Evolutionary conservation across 2,329 filamentous ascomycete genomes (phyloP).

Genomic region (Fusarium siculi): DNA sequence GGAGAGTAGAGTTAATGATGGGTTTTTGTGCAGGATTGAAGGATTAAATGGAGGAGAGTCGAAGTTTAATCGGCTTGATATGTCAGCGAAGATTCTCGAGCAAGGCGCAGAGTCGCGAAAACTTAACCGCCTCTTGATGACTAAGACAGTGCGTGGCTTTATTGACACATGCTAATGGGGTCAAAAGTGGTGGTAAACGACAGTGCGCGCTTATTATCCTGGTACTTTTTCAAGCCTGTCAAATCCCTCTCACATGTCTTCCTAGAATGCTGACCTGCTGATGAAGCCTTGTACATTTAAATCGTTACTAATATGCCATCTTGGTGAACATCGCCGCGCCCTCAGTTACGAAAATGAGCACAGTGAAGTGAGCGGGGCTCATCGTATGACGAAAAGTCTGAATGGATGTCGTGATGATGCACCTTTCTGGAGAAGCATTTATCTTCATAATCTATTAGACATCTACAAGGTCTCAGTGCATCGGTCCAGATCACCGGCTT

Average conservation of each 20-base stretch:
- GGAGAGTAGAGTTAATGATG: no score
- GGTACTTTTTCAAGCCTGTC: fast-evolving
- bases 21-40: background rate
- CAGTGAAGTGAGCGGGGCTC: background rate
- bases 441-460: no score
- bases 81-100: background rate
- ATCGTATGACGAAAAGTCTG: background rate
- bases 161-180: background rate
- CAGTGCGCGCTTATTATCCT: background rate
- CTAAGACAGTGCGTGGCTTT: fast-evolving
- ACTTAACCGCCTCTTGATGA: background rate
- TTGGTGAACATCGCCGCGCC: fast-evolving
- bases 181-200: fast-evolving
- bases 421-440: background rate
- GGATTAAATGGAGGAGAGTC: background rate
- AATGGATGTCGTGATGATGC: background rate
- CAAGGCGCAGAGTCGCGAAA: background rate
- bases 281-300: background rate
- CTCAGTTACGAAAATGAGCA: background rate
- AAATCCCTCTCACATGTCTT: fast-evolving
- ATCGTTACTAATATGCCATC: no score
- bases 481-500: background rate
- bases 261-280: fast-evolving
- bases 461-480: fast-evolving
- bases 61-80: background rate